A percentile compares a stretch with the other conserved stretches of the same genome.
These are phyloP conservation scores for Moniliella sp. DNA, from an alignment of 1,284 basidiomycete species.

Conservation along the genomic window DNA sequence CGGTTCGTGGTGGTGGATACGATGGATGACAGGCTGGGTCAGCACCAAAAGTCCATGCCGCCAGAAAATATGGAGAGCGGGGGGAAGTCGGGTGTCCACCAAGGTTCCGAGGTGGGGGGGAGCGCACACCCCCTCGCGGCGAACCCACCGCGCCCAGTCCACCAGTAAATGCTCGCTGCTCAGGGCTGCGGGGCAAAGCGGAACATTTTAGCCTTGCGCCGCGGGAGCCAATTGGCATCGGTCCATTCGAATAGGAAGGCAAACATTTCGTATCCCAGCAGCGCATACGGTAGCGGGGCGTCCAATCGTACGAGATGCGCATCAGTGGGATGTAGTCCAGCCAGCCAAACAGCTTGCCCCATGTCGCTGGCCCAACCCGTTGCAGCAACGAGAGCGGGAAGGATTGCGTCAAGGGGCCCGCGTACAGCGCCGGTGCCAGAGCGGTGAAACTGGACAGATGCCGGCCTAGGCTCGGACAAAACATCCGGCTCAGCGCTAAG, in stretches of 20 bases:
- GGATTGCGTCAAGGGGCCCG: slow-evolving; percentile 44
- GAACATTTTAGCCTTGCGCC: slow-evolving; percentile 46
- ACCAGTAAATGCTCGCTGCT: slow-evolving; percentile 41
- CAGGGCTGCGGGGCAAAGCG: slow-evolving; percentile 45
- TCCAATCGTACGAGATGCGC: slow-evolving; percentile 42
- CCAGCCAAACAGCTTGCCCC: slow-evolving; percentile 43
- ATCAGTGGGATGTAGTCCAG: slow-evolving; percentile 47
- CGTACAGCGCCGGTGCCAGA: slow-evolving; percentile 45
- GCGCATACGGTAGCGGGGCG: slow-evolving; percentile 37
- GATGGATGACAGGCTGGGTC: slow-evolving; percentile 20
- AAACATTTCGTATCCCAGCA: slow-evolving; percentile 42
- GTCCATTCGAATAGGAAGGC: slow-evolving; percentile 46
- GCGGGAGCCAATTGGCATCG: slow-evolving; percentile 43
- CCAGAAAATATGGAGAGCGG: slow-evolving; percentile 42
- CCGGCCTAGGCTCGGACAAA: slow-evolving; percentile 42
- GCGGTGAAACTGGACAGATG: slow-evolving; percentile 44
- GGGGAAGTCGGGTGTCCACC: slow-evolving; percentile 44
- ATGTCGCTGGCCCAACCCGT: slow-evolving; percentile 39
- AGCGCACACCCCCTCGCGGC: slow-evolving; percentile 42
- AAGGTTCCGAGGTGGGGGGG: slow-evolving; percentile 37
- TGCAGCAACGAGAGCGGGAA: slow-evolving; percentile 39
- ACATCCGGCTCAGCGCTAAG: slow-evolving; percentile 37
- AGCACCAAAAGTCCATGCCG: slow-evolving; percentile 28
- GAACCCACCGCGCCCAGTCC: slow-evolving; percentile 45
- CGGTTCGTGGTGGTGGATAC: slow-evolving; percentile 15